Evolutionary conservation across 2,329 filamentous ascomycete genomes (phyloP), one percentile per base, ranked within the genome.

Genomic region (Parafenestella ontariensis): DNA sequence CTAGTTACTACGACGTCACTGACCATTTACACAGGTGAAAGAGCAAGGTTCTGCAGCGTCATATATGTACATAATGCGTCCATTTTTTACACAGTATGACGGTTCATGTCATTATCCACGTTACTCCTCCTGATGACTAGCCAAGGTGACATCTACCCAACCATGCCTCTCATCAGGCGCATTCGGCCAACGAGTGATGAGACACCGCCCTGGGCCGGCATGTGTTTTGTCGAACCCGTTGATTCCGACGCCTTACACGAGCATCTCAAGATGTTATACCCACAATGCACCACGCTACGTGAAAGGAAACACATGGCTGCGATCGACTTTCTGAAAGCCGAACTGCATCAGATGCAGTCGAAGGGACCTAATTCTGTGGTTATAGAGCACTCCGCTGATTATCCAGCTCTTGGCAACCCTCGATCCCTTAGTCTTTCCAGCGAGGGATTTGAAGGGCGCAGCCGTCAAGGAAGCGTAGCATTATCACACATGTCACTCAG

Each of bases 271-370:
- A 28, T 17, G 11, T 41, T 46, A 20, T 71, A 66, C 34, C 64
- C 68, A 8, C n/a, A 62, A 10, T 58, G 59, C 20, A 34, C 43
- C 15, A 69, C 54, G 36, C 50, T 65, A 17, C 56, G 65, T 15
- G 58, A 72, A 42, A 58, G 70, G 15, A 71, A 71, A 31, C 61
- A 69, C 49, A 53, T 59, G 46, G 70, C 69, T n/a, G 56, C 62
- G 2, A 71, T 71, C 17, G 57, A 61, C n/a, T 70, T 70, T 29
- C 49, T 73, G 8, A n/a, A 37, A 9, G 36, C 45, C 2, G 70
- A 72, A 36, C 61, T 72, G 4, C 11, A 39, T 4, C 45, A 52
- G 6, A 71, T 71, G 59, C 58, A 53, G 17, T 43, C 23, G 2
- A 53, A 54, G 2, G n/a, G 33, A 46, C 10, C 10, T 20, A 7